Evolutionary conservation across 2,329 filamentous ascomycete genomes (phyloP), one percentile per base, ranked within the genome.

Genomic region (Xylaria sp.): DNA sequence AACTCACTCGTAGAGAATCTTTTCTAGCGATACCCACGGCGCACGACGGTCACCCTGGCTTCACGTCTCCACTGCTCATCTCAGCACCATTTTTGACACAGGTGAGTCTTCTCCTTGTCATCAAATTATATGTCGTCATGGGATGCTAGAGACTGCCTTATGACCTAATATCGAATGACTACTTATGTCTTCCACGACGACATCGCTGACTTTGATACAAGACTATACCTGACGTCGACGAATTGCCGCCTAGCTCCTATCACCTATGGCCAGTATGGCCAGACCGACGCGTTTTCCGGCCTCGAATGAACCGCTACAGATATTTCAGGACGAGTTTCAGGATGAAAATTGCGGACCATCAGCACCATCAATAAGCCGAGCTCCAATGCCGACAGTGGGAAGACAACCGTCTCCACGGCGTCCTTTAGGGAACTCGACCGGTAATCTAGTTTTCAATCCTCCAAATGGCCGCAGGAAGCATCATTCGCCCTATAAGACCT

Each of bases 401-500:
- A 86, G 83, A 67, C 81, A 72, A 20, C 22, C 58, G 0, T 73
- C 82, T 29, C 77, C 81, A 38, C 82, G 84, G 60, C 82, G 83
- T 53, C 82, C 85, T 31, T 78, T 87, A 11, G 79, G 81, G 71
- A 81, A 75, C 70, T 80, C 85, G 72, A 86, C 85, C 79, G 82
- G 84, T 69, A 92, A 92, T 79, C 85, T 90, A 73, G 81, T 90
- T 63, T 85, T 95, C 73, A 89, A 91, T 72, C 90, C 91, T 27
- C 84, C 87, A 69, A 78, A 83, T 72, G 77, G 84, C 66, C 79
- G 83, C 66, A 77, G 82, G 73, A 81, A 85, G 74, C 85, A 83
- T 75, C 85, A 85, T 65, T 96, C 92, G 61, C 93, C 92, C 11
- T 86, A 86, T 74, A 96, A 96, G 81, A 80, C 85, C 38, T 79